phyloP scores from a whole-genome alignment of 768 basidiomycete genomes.

The Russula vinacea region DNA sequence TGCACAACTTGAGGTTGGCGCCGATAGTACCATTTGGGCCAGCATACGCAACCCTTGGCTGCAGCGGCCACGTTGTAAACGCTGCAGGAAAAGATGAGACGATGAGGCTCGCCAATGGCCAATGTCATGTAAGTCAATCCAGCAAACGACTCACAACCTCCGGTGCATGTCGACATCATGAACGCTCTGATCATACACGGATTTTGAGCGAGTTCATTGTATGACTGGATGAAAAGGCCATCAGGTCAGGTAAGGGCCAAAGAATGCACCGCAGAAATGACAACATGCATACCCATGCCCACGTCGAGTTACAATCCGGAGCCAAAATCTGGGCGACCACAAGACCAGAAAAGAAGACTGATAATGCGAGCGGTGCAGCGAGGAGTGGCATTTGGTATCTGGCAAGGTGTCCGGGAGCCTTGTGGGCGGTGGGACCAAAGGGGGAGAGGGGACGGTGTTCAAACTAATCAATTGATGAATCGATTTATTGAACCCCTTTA shows the following conservation, averaged over 20 bases:
- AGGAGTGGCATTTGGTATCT: not conserved
- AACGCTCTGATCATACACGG: constrained; percentile 4
- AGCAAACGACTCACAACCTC: not conserved
- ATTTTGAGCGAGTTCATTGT: constrained; percentile 6
- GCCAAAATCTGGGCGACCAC: not conserved
- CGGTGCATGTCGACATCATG: constrained; percentile 1
- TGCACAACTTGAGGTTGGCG: constrained; percentile 1
- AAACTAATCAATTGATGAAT: too few relatives aligned
- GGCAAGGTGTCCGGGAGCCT: not conserved
- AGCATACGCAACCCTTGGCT: not conserved
- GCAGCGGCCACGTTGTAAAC: not conserved
- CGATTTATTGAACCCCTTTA: too few relatives aligned
- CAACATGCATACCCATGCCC: not conserved
- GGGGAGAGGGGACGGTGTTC: too few relatives aligned
- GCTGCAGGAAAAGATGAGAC: not conserved
- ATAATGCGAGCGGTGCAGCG: not conserved
- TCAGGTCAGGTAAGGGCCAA: not conserved
- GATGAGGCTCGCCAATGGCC: not conserved
- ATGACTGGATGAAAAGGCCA: not conserved
- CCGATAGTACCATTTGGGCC: not conserved
- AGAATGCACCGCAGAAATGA: not conserved
- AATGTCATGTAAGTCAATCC: not conserved
- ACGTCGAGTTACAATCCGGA: not conserved
- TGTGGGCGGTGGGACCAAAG: not conserved
- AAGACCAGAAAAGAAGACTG: not conserved